phyloP scores from a whole-genome alignment of 2,329 filamentous ascomycete species.

The Ophiostoma quercus region DNA sequence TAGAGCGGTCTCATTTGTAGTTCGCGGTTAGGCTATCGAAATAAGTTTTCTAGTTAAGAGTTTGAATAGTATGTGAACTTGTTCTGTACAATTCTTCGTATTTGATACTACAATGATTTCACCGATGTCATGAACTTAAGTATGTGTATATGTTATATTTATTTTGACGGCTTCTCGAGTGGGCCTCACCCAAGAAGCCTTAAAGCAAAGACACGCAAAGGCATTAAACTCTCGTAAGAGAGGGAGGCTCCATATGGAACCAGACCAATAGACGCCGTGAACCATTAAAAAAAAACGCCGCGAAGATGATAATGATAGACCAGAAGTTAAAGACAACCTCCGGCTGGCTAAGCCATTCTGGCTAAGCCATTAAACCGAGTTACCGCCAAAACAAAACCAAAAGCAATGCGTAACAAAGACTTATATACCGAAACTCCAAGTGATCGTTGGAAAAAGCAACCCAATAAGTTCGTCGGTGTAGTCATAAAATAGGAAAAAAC shows the following conservation, averaged over 20 bases:
- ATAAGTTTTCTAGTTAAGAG: not conserved
- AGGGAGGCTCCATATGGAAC: not conserved
- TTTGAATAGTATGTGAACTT: not conserved
- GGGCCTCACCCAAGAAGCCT: no score
- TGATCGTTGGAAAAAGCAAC: not conserved
- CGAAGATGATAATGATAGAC: not conserved
- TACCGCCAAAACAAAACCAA: not conserved
- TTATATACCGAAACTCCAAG: not conserved
- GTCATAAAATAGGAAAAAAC: not conserved
- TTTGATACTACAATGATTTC: not conserved
- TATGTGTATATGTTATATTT: not conserved
- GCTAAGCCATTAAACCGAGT: no score
- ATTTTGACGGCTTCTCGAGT: not conserved
- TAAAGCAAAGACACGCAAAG: not conserved
- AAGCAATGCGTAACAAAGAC: not conserved
- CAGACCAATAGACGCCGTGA: not conserved
- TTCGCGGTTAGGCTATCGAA: not conserved
- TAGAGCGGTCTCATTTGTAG: slow-evolving; percentile 14
- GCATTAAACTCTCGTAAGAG: not conserved
- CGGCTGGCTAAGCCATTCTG: no score
- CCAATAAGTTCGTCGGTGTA: not conserved
- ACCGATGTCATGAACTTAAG: not conserved
- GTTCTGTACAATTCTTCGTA: not conserved
- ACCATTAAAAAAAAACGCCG: not conserved
- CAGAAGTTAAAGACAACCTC: not conserved